Evolutionary conservation across 805 yeast genomes (phyloP), one percentile per base, ranked within the genome.

Genomic region (Starmerella bombicola): DNA sequence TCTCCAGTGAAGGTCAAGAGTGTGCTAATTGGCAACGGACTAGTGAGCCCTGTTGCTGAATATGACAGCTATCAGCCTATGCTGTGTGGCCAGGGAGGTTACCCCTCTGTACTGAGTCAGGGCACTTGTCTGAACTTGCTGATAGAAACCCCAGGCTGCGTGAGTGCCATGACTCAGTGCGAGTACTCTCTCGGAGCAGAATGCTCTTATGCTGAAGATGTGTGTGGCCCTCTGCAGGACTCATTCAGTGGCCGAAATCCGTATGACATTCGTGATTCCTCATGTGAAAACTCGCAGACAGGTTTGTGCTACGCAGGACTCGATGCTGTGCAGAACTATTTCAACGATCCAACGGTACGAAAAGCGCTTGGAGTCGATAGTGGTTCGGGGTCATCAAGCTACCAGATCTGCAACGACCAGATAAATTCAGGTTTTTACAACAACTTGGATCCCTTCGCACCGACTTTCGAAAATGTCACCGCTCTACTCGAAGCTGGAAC

Each of bases 71-170:
- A 83, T 57, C 74, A 79, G 60, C 93, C 93, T 49, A 86, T 88
- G 96, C 93, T 93, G 3, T 88, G 97, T 62, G 86, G 93, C 37
- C 59, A 71, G 49, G 93, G 93, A 46, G 94, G 93, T 3, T 70
- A 71, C 52, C 73, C 73, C 1, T 20, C 44, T 6, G 43, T 31
- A 25, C 37, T 53, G 19, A 41, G 41, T 19, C 17, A 17, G 5
- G 12, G 16, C 22, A 24, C 37, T 5, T 53, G 57, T 42, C 23
- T 33, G 16, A 13, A n/a, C 32, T 30, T 53, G 49, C 35, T 20
- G 15, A 5, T 25, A 2, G 12, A 23, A 5, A 25, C 49, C 6
- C 37, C 43, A 1, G 23, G 23, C 5, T 53, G 57, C 35, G 13
- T 21, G 9, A 29, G 20, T 3, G 35, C 37, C 2, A 22, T 52